phyloP scores from a whole-genome alignment of 2,329 filamentous ascomycete genomes.

The Nigrograna mackinnonii region DNA sequence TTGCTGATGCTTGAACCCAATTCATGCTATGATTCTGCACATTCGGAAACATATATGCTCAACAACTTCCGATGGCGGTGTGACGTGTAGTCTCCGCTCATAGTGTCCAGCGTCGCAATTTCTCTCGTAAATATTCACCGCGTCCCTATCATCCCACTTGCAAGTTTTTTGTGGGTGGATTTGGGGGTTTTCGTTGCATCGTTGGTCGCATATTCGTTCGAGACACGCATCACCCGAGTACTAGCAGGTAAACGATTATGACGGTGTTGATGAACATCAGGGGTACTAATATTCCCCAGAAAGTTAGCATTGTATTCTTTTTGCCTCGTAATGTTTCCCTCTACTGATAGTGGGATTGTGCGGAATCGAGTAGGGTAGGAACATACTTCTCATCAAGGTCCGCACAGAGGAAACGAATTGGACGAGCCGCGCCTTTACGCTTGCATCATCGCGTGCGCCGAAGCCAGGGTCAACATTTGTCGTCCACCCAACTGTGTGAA shows the following conservation, averaged over 20 bases:
- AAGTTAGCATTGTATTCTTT: constrained; percentile 11
- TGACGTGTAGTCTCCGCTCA: too few species aligned
- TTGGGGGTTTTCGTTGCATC: too few species aligned
- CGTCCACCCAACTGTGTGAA: constrained; percentile 76
- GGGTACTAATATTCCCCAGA: constrained; percentile 33
- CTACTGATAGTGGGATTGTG: not conserved
- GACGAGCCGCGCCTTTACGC: constrained; percentile 83
- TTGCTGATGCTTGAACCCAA: too few species aligned
- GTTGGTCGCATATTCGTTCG: not conserved
- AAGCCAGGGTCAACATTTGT: constrained; percentile 73
- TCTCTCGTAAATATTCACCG: too few species aligned
- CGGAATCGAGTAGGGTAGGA: not conserved
- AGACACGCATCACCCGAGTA: constrained; percentile 31
- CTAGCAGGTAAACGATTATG: constrained; percentile 41
- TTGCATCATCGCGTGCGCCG: constrained; percentile 68
- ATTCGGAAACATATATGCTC: too few species aligned
- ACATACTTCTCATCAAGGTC: constrained; percentile 90
- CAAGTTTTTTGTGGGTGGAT: too few species aligned
- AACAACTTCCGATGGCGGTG: too few species aligned
- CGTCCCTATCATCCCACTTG: too few species aligned
- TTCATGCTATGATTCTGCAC: too few species aligned
- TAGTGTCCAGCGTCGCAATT: too few species aligned
- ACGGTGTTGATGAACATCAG: constrained; percentile 44
- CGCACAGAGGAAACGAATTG: constrained; percentile 89
- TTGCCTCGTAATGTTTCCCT: not conserved